Percentiles rank a stretch among this genome's conserved stretches.
These are phyloP conservation scores for Stropharia rugosoannulata DNA, from an alignment of 768 basidiomycete genomes.

Conservation along the genomic window DNA sequence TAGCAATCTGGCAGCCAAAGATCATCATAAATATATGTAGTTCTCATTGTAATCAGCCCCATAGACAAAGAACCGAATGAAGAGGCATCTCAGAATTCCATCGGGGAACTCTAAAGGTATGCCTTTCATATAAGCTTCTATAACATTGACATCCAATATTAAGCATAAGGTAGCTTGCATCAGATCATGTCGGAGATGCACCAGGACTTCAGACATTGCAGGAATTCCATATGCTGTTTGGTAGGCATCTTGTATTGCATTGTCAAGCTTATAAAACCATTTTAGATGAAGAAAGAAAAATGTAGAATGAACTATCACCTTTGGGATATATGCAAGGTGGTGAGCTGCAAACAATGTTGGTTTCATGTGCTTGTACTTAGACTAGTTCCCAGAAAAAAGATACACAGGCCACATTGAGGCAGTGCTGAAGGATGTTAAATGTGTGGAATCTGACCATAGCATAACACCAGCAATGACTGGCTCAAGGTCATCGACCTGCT, in stretches of 20 bases:
- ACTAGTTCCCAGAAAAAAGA: conserved; percentile 19
- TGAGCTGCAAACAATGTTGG: neutral
- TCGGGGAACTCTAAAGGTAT: conserved; percentile 9
- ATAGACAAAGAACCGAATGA: conserved; percentile 15
- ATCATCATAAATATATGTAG: neutral
- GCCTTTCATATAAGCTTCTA: conserved; percentile 19
- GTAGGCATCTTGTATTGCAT: conserved; percentile 18
- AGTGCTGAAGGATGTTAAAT: conserved; percentile 32
- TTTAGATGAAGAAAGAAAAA: neutral
- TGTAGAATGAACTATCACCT: conserved; percentile 4
- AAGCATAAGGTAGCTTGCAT: conserved; percentile 16
- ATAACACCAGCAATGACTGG: conserved; percentile 25
- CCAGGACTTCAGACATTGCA: conserved; percentile 7
- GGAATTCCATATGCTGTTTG: conserved; percentile 5
- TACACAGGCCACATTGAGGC: conserved; percentile 41
- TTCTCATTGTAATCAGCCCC: conserved; percentile 21
- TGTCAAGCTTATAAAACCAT: conserved; percentile 11
- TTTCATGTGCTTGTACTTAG: neutral
- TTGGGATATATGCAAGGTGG: conserved; percentile 33
- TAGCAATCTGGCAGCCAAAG: neutral
- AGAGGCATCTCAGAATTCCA: conserved; percentile 4
- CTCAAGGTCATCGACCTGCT: conserved; percentile 15
- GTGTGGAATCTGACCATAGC: conserved; percentile 35
- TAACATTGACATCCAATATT: conserved; percentile 14
- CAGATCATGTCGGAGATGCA: conserved; percentile 16